Percentiles rank a stretch among this genome's conserved stretches.
These are phyloP conservation scores for Bruguiera gymnorhiza DNA, from an alignment of 345 rosid species.

Conservation along the genomic window DNA sequence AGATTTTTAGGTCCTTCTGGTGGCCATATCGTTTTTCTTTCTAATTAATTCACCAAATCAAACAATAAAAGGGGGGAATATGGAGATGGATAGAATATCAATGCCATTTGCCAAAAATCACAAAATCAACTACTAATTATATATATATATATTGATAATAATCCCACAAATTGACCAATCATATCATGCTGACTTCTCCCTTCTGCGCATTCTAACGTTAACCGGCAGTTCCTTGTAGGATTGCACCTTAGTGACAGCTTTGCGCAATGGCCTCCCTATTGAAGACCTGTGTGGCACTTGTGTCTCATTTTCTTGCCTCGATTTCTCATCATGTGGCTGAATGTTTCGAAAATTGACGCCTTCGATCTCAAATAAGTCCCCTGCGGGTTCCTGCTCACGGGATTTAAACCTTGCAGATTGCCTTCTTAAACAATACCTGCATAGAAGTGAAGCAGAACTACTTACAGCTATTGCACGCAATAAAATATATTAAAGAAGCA, in stretches of 20 bases:
- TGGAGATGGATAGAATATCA: too few relatives aligned
- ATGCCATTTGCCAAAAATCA: too few relatives aligned
- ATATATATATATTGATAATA: too few relatives aligned
- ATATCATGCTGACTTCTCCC: neutral
- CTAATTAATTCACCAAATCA: too few relatives aligned
- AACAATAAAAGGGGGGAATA: too few relatives aligned
- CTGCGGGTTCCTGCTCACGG: slow-evolving; percentile 37
- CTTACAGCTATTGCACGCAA: too few relatives aligned
- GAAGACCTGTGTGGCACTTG: slow-evolving; percentile 35
- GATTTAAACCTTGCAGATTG: slow-evolving; percentile 56
- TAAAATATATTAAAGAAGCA: too few relatives aligned
- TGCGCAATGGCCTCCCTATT: slow-evolving; percentile 51
- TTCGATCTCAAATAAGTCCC: slow-evolving; percentile 61
- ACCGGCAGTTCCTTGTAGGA: slow-evolving; percentile 58
- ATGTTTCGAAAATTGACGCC: slow-evolving; percentile 28
- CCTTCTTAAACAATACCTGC: slow-evolving; percentile 56
- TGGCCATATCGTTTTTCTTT: too few relatives aligned
- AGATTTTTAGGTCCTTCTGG: too few relatives aligned
- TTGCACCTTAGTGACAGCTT: slow-evolving; percentile 55
- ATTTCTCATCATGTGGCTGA: slow-evolving; percentile 22
- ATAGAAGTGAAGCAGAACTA: neutral
- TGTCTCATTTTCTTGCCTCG: slow-evolving; percentile 29
- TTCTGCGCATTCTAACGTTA: slow-evolving; percentile 47
- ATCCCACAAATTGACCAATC: too few relatives aligned
- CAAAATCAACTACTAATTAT: too few relatives aligned